Evolutionary conservation across 2,329 filamentous ascomycete genomes (phyloP), one percentile per base, ranked within the genome.

Genomic region (Biscogniauxia sp.): DNA sequence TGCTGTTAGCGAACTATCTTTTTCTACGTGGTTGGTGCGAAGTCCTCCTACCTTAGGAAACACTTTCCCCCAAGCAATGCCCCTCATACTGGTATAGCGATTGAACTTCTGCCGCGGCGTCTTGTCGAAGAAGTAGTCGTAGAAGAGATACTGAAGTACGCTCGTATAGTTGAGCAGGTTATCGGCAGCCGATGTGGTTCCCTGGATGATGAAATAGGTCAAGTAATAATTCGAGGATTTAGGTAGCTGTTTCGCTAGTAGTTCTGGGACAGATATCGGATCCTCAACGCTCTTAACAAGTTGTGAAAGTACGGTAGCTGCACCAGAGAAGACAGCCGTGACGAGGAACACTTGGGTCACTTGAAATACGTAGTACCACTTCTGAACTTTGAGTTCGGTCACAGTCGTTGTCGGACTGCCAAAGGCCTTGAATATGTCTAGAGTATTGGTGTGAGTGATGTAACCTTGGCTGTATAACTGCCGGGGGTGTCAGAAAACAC

Each of bases 321-420:
- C 72, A 1, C 90, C 87, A 11, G 90, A 92, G 8, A 90, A 85
- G 20, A 96, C 72, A 0, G 92, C 94, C 0, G 91, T 89, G 55
- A 96, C 86, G 23, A 96, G 78, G 77, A 96, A 96, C 50, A 95
- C 90, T 72, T 96, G 91, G 9, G 94, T 82, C 23, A 96, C 85
- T 73, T 92, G 89, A 74, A 92, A 92, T 53, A 84, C 82, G 69
- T 93, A 96, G 77, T 92, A 96, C 71, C 84, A 90, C 69, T 88
- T 91, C 73, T 96, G 90, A 0, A 89, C 88, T 52, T 86, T 88
- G 20, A 96, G 77, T 72, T 97, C 93, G 3, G 93, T 85, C 17
- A 85, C 80, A 1, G 89, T 87, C 2, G 83, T 78, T 0, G 89
- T 93, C 2, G 91, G 89, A 25, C 86, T 84, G 17, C 92, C 92